Evolutionary conservation across 2,329 filamentous ascomycete genomes (phyloP), one percentile per base, ranked within the genome.

Genomic region (Trichoderma citrinoviride): DNA sequence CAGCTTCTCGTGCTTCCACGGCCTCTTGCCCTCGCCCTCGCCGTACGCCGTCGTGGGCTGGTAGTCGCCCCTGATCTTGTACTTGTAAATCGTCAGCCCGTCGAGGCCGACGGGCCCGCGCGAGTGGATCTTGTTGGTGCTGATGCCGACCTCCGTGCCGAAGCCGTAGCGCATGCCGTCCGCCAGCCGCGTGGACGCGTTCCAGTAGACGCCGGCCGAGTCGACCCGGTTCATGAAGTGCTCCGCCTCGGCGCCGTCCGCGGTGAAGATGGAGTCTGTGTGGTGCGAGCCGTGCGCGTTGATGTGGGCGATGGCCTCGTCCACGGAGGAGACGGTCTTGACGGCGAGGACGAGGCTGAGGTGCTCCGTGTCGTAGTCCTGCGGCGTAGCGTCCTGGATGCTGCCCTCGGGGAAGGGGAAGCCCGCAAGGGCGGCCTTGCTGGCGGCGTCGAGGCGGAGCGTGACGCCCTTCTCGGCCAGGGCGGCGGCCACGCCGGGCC

Each of bases 161-260:
- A 99, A 99, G 7, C 95, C 95, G 76, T 96, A 98, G 47, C 95
- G 85, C 90, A 96, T 97, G 7, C 95, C 95, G 76, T 99, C 95
- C 6, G 93, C 93, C 79, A 99, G 94, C 57, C 95, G 87, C 8
- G 92, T 97, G 25, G 92, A 96, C 7, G 93, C 91, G 76, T 99
- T 99, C 93, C 94, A 97, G 83, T 96, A 99, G 19, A 94, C 93
- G 60, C 93, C 94, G 0, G 93, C 90, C 29, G 92, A 92, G 78
- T 98, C 95, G 57, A 98, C 87, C 65, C 87, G 87, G 50, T 87
- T 85, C 85, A 96, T 91, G 81, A 98, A 99, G 56, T 82, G 81
- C 72, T 96, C 89, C 5, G 95, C 94, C 37, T 87, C 81, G 10
- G 82, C 81, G 54, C 81, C 76, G 27, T 87, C 86, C 5, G 86